phyloP scores from a whole-genome alignment of 768 basidiomycete species.

The button mushroom (Agaricus bisporus) region DNA sequence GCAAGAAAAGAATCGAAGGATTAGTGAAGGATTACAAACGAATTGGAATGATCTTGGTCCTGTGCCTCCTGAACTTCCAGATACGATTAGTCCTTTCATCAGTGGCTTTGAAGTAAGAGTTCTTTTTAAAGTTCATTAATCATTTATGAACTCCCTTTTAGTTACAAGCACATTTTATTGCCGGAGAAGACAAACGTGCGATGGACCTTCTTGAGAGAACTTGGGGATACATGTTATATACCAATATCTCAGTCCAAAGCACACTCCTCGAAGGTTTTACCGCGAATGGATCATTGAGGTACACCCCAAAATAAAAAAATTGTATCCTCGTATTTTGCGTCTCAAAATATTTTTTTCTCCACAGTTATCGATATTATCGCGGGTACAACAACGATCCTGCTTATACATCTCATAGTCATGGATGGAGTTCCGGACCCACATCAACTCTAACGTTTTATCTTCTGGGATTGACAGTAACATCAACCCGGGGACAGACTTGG shows the following conservation, averaged over 20 bases:
- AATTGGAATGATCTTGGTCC: conserved; percentile 52
- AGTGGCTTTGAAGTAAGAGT: conserved; percentile 46
- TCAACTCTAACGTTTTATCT: conserved; percentile 52
- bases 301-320: conserved; percentile 9
- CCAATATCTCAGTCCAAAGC: conserved; percentile 47
- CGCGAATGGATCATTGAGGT: conserved; percentile 50
- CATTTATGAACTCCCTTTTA: conserved; percentile 13
- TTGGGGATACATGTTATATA: conserved; percentile 59
- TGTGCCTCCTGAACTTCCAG: conserved; percentile 49
- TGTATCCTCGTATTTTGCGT: no score
- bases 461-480: conserved; percentile 44
- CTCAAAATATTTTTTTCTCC: neutral
- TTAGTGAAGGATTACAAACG: conserved; percentile 41
- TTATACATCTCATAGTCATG: conserved; percentile 56
- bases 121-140: neutral
- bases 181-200: conserved; percentile 44
- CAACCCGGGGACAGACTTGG: conserved; percentile 44
- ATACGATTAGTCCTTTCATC: conserved; percentile 56
- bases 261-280: conserved; percentile 56
- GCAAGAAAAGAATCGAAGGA: conserved; percentile 26
- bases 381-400: conserved; percentile 55
- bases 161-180: conserved; percentile 54
- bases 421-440: conserved; percentile 55
- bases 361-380: conserved; percentile 43
- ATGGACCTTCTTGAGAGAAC: conserved; percentile 47